phyloP scores from a whole-genome alignment of 768 basidiomycete species.

The Boletus speciosus region DNA sequence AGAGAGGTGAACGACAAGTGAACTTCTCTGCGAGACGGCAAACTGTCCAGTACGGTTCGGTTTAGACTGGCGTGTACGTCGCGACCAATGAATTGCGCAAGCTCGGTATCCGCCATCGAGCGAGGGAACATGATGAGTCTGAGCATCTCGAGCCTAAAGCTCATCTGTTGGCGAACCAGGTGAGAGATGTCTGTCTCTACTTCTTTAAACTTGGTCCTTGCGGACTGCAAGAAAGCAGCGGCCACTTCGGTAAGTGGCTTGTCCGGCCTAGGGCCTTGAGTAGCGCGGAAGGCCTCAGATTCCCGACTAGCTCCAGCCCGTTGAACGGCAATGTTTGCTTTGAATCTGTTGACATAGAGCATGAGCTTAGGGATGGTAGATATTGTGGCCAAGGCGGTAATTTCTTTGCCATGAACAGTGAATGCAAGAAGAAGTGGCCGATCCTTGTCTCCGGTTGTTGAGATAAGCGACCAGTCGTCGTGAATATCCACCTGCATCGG shows the following conservation, averaged over 20 bases:
- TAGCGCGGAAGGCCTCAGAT: conserved; percentile 73
- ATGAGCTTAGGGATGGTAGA: conserved; percentile 76
- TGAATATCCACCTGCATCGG: conserved; percentile 70
- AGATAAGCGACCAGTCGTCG: conserved; percentile 75
- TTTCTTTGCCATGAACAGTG: conserved; percentile 64
- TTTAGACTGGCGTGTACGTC: conserved; percentile 70
- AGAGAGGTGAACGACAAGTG: conserved; percentile 73
- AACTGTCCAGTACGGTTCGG: conserved; percentile 51
- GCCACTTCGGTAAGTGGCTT: conserved; percentile 86
- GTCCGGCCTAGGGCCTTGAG: conserved; percentile 67
- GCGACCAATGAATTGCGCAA: conserved; percentile 69
- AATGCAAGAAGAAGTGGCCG: conserved; percentile 70
- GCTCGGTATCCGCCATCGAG: conserved; percentile 71
- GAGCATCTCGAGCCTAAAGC: conserved; percentile 59
- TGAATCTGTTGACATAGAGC: conserved; percentile 71
- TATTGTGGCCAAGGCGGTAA: conserved; percentile 65
- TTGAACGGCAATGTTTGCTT: conserved; percentile 67
- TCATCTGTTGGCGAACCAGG: conserved; percentile 69
- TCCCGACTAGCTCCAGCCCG: conserved; percentile 73
- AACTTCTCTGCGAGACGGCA: conserved; percentile 59
- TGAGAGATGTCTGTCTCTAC: conserved; percentile 57
- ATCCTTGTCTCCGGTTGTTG: conserved; percentile 39
- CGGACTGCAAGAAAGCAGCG: conserved; percentile 75
- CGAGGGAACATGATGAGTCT: conserved; percentile 76
- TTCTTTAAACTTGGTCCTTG: conserved; percentile 68